Evolutionary conservation across 805 yeast genomes (phyloP).

Genomic region (Pichia heedii): DNA sequence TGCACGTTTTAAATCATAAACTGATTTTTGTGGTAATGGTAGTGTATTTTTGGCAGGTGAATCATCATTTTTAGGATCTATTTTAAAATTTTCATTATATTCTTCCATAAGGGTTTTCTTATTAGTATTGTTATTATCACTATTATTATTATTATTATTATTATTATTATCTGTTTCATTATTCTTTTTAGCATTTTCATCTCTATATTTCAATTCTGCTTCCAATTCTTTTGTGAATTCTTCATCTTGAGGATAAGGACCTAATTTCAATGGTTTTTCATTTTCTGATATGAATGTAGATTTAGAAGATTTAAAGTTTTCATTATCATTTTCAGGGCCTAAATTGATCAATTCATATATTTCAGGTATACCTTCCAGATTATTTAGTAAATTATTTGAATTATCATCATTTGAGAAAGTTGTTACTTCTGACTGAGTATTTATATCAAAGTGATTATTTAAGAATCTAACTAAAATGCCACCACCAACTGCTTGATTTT

Average conservation of each 20-base stretch:
- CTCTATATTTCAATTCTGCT: conserved; percentile 72
- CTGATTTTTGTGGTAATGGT: conserved; percentile 81
- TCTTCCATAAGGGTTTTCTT: conserved; percentile 47
- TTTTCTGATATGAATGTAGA: conserved; percentile 31
- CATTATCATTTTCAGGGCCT: conserved; percentile 15
- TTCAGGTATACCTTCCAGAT: conserved; percentile 41
- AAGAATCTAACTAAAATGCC: conserved; percentile 75
- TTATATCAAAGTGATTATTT: conserved; percentile 67
- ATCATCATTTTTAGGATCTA: conserved; percentile 44
- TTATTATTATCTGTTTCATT: conserved; percentile 5
- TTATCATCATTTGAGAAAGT: conserved; percentile 29
- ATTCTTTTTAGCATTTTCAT: conserved; percentile 35
- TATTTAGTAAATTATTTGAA: conserved; percentile 30
- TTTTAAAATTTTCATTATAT: conserved; percentile 48
- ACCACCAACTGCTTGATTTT: conserved; percentile 89
- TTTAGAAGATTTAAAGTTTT: conserved; percentile 29
- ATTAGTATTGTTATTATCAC: neutral
- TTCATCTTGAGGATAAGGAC: conserved; percentile 77
- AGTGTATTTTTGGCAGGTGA: conserved; percentile 67
- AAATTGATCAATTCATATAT: conserved; percentile 28
- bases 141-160: conserved; percentile 5
- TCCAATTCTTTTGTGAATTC: conserved; percentile 79
- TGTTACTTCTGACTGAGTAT: conserved; percentile 32
- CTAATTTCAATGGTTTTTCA: conserved; percentile 66
- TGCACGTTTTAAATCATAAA: conserved; percentile 71